Conservation (phyloP, 257 asterid genomes). For the Orobanche coerulescens region DNA sequence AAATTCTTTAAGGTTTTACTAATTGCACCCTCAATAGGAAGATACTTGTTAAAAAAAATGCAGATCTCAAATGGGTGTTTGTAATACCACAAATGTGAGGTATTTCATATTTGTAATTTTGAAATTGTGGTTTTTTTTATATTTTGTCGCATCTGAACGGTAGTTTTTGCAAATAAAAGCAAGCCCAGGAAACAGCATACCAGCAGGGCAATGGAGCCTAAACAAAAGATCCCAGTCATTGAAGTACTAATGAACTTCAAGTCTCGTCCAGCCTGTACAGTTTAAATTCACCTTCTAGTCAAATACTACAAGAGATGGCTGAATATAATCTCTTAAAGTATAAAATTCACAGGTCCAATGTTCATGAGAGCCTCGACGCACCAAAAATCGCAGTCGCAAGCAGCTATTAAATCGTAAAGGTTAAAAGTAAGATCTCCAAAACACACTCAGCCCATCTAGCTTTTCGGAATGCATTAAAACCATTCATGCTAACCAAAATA, state of each 20-base stretch:
- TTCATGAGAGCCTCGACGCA: background rate
- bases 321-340: background rate
- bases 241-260: constrained; percentile 76
- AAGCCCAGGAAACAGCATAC: constrained; percentile 33
- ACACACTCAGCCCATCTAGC: background rate
- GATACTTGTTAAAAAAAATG: background rate
- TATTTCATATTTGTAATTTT: background rate
- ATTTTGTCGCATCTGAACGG: background rate
- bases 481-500: background rate
- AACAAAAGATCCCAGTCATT: constrained; percentile 53
- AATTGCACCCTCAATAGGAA: too few relatives aligned
- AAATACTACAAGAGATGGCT: background rate
- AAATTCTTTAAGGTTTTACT: too few relatives aligned
- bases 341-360: background rate
- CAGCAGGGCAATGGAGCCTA: constrained; percentile 63
- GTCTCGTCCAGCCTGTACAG: constrained; percentile 87
- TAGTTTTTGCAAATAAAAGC: background rate
- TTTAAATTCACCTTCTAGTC: constrained; percentile 10
- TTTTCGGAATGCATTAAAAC: background rate
- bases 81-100: too few relatives aligned
- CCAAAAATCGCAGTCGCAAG: background rate
- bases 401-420: too few relatives aligned
- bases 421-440: background rate
- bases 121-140: background rate
- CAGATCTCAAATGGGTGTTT: background rate